A percentile compares a stretch with the other conserved stretches of the same genome.
These are phyloP conservation scores for Irpex lacteus DNA, from an alignment of 1,284 basidiomycete genomes.

Conservation along the genomic window DNA sequence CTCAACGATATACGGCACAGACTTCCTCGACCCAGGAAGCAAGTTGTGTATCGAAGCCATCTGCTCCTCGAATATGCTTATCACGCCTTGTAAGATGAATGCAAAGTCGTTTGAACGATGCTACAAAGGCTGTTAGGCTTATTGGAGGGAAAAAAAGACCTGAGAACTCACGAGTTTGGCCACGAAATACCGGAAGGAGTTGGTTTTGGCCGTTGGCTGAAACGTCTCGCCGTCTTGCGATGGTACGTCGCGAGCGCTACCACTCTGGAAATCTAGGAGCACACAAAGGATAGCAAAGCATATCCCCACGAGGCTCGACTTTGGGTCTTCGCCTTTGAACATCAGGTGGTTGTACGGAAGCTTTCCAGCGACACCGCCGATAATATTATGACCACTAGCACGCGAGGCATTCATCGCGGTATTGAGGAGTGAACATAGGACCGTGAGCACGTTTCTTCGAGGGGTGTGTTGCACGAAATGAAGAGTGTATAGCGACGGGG, in stretches of 20 bases:
- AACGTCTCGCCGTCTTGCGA: constrained; percentile 39
- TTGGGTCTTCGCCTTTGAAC: constrained; percentile 82
- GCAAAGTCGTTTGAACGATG: constrained; percentile 87
- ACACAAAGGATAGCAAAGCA: constrained; percentile 76
- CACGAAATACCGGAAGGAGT: constrained; percentile 87
- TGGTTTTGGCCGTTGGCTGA: constrained; percentile 67
- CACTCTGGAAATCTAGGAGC: constrained; percentile 81
- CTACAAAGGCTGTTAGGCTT: constrained; percentile 34
- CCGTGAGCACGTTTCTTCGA: constrained; percentile 78
- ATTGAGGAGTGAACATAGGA: constrained; percentile 90
- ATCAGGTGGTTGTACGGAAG: constrained; percentile 88
- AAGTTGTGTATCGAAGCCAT: constrained; percentile 71
- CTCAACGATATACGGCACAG: constrained; percentile 79
- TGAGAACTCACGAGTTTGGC: constrained; percentile 70
- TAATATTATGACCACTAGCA: constrained; percentile 41
- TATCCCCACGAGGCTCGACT: constrained; percentile 66
- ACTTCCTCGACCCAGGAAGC: constrained; percentile 79
- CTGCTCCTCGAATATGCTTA: constrained; percentile 71
- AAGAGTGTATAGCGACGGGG: constrained; percentile 72
- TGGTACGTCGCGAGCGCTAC: constrained; percentile 54
- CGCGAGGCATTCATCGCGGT: constrained; percentile 74
- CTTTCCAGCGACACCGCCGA: constrained; percentile 63
- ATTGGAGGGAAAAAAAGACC: no score
- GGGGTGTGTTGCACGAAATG: constrained; percentile 77
- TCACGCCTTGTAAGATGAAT: constrained; percentile 76